Percentiles rank a stretch among this genome's conserved stretches.
These are phyloP conservation scores for Peribolospora kevripleyi DNA, from an alignment of 768 basidiomycete genomes.

Conservation along the genomic window DNA sequence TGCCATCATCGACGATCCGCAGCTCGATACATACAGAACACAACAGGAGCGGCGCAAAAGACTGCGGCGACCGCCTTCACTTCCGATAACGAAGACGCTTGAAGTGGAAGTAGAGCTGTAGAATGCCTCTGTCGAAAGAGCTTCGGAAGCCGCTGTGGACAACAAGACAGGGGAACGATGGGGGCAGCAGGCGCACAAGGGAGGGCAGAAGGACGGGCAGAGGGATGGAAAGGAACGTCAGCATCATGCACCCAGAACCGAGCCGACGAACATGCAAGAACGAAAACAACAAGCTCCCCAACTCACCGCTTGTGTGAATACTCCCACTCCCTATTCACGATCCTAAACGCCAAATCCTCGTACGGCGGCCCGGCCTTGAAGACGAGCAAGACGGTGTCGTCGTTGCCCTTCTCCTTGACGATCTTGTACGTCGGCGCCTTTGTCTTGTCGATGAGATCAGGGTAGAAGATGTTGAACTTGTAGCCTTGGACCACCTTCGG, in stretches of 20 bases:
- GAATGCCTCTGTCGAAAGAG: slow-evolving; percentile 85
- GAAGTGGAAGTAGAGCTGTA: slow-evolving; percentile 93
- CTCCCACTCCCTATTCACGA: slow-evolving; percentile 96
- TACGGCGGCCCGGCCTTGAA: slow-evolving; percentile 91
- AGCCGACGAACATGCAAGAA: not conserved
- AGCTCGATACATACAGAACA: too few relatives aligned
- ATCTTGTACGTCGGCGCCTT: slow-evolving; percentile 94
- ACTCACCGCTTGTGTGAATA: slow-evolving; percentile 79
- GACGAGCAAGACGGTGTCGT: slow-evolving; percentile 75
- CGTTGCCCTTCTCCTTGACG: slow-evolving; percentile 76
- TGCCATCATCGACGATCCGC: too few relatives aligned
- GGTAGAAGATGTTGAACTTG: slow-evolving; percentile 73
- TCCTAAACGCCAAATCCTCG: slow-evolving; percentile 94
- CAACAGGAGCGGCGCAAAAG: too few relatives aligned
- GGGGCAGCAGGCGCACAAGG: slow-evolving; percentile 4
- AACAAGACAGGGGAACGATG: not conserved
- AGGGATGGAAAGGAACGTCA: not conserved
- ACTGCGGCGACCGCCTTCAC: not conserved
- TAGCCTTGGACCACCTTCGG: slow-evolving; percentile 99
- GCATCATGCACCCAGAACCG: not conserved
- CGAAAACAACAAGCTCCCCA: not conserved
- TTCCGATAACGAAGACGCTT: slow-evolving; percentile 25
- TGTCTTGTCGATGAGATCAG: slow-evolving; percentile 92
- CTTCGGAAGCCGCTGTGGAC: slow-evolving; percentile 63
- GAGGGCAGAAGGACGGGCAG: not conserved